A percentile compares a stretch with the other conserved stretches of the same genome.
These are phyloP conservation scores for Cladorrhinum sp. DNA, from an alignment of 2,329 filamentous ascomycete genomes.

Conservation along the genomic window DNA sequence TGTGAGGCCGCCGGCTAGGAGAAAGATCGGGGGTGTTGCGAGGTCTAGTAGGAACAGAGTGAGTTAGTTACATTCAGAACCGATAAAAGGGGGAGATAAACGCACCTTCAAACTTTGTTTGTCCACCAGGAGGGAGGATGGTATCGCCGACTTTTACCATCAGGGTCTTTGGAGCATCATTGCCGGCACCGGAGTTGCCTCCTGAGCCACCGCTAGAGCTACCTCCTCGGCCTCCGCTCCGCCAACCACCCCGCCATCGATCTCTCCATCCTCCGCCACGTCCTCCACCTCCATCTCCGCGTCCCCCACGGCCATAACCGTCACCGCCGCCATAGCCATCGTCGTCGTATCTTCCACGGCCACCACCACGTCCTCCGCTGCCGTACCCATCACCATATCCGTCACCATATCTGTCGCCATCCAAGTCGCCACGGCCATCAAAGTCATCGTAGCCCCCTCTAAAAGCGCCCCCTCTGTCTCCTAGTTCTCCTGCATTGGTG, in stretches of 20 bases:
- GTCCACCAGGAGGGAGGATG: slow-evolving; percentile 15
- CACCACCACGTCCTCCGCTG: not conserved
- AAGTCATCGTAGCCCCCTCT: not conserved
- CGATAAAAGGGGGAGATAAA: not conserved
- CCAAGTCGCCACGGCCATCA: not conserved
- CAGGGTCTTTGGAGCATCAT: slow-evolving; percentile 8
- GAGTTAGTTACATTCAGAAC: no score
- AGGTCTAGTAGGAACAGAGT: slow-evolving; percentile 16
- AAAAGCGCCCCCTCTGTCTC: not conserved
- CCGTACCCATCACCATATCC: not conserved
- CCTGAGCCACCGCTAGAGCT: not conserved
- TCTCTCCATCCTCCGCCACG: not conserved
- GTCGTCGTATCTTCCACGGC: not conserved
- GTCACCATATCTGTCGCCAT: not conserved
- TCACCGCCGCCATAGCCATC: not conserved
- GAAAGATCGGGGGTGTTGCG: slow-evolving; percentile 17
- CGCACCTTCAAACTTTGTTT: slow-evolving; percentile 19
- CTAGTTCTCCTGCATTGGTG: not conserved
- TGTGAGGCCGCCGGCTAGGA: slow-evolving; percentile 12
- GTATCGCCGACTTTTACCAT: slow-evolving; percentile 15
- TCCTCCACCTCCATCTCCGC: not conserved
- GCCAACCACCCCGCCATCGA: not conserved
- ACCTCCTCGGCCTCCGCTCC: slow-evolving; percentile 1
- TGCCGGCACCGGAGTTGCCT: not conserved
- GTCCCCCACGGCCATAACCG: not conserved